Evolutionary conservation across 2,329 filamentous ascomycete species (phyloP).

Genomic region (Cladosporium sp.): DNA sequence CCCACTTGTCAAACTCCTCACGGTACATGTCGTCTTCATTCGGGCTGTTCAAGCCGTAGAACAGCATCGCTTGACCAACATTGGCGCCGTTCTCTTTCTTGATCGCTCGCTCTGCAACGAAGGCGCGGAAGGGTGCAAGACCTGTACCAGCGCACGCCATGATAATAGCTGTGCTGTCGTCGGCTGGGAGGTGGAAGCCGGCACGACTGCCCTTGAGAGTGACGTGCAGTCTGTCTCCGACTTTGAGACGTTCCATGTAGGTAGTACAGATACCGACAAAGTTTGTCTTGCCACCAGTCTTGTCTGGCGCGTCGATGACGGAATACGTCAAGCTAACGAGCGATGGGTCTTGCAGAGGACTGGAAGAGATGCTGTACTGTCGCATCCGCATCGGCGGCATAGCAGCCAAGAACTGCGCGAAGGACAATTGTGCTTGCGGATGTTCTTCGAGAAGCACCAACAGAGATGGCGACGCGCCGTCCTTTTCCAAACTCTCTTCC

Average conservation of each 20-base stretch:
- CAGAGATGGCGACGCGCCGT: constrained; percentile 26
- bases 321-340: constrained; percentile 37
- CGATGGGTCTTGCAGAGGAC: constrained; percentile 35
- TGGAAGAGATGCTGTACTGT: constrained; percentile 23
- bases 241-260: constrained; percentile 33
- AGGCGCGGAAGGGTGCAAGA: constrained; percentile 43
- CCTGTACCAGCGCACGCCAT: constrained; percentile 50
- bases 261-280: constrained; percentile 38
- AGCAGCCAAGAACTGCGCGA: constrained; percentile 61
- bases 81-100: constrained; percentile 42
- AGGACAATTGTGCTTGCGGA: constrained; percentile 57
- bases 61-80: constrained; percentile 60
- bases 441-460: constrained; percentile 65
- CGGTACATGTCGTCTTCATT: constrained; percentile 58
- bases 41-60: constrained; percentile 58
- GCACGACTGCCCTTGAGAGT: constrained; percentile 37
- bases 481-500: background rate
- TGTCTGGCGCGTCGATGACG: constrained; percentile 52
- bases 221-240: constrained; percentile 52
- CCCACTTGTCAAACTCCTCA: constrained; percentile 57
- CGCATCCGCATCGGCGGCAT: constrained; percentile 63
- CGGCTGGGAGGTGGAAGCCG: constrained; percentile 45
- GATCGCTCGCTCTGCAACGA: constrained; percentile 37
- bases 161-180: constrained; percentile 43
- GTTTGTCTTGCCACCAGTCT: constrained; percentile 26